A percentile compares a stretch with the other conserved stretches of the same genome.
These are phyloP conservation scores for Santalum album DNA, from an alignment of 164 flowering plant species.

Conservation along the genomic window DNA sequence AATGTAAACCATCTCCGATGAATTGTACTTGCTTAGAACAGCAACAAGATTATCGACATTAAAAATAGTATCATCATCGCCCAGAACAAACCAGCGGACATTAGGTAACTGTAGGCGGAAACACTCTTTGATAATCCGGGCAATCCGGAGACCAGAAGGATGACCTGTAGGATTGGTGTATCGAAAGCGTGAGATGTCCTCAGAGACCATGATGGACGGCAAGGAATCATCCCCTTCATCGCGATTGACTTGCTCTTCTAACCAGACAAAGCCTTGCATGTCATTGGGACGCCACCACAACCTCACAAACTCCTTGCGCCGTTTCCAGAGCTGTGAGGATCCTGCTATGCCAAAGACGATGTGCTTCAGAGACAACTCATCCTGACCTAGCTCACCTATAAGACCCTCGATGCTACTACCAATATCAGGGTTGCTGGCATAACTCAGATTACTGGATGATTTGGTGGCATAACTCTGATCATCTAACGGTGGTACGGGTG, in stretches of 20 bases:
- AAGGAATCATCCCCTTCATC: conserved; percentile 21
- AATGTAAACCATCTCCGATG: conserved; percentile 40
- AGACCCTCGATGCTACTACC: neutral
- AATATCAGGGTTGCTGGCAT: neutral
- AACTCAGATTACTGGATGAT: neutral
- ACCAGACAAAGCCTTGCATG: conserved; percentile 64
- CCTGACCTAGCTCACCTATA: neutral
- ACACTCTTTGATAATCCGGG: conserved; percentile 42
- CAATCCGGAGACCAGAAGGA: conserved; percentile 53
- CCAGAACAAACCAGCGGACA: conserved; percentile 59
- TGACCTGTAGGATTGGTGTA: conserved; percentile 63
- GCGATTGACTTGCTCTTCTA: conserved; percentile 27
- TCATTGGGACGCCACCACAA: conserved; percentile 54
- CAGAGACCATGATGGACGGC: conserved; percentile 45
- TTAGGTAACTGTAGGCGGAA: conserved; percentile 36
- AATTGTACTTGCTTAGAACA: conserved; percentile 46
- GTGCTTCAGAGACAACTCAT: conserved; percentile 24
- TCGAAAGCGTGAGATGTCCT: conserved; percentile 51
- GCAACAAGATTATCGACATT: conserved; percentile 42
- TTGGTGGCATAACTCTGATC: neutral
- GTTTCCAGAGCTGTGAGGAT: conserved; percentile 46
- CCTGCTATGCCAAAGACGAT: conserved; percentile 62
- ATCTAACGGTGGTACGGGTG: neutral
- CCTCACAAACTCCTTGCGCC: conserved; percentile 44
- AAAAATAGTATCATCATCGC: conserved; percentile 58